phyloP scores from a whole-genome alignment of 2,329 filamentous ascomycete genomes.

The Scytalidium sp. region DNA sequence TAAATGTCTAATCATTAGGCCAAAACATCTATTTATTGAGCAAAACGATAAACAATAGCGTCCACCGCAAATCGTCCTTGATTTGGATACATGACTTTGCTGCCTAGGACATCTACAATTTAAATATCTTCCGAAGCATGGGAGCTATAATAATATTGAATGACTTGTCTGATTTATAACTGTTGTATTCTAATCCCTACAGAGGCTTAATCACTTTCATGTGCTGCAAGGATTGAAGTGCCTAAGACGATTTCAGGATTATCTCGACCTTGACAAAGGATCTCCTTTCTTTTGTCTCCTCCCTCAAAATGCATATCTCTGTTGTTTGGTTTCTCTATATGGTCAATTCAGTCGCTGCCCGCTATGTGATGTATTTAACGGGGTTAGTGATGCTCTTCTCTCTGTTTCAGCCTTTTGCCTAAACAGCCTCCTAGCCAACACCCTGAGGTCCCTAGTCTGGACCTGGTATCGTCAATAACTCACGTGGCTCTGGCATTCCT shows the following conservation, averaged over 20 bases:
- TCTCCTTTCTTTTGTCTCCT: not conserved
- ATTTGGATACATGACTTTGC: no score
- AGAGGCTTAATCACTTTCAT: no score
- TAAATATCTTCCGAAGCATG: no score
- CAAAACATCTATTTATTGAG: not conserved
- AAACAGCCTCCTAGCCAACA: constrained; percentile 25
- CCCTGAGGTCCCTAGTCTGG: constrained; percentile 17
- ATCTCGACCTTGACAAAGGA: not conserved
- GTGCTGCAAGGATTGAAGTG: no score
- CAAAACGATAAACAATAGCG: no score
- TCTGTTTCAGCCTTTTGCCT: not conserved
- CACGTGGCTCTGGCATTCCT: constrained; percentile 60
- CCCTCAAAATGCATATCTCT: not conserved
- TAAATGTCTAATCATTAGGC: not conserved
- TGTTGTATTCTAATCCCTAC: no score
- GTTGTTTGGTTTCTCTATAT: constrained; percentile 1
- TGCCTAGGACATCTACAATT: no score
- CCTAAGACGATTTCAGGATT: no score
- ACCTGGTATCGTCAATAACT: constrained; percentile 42
- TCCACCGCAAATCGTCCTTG: no score
- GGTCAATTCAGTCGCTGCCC: constrained; percentile 10
- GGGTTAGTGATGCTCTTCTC: constrained; percentile 12
- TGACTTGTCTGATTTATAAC: no score
- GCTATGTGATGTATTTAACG: constrained; percentile 25
- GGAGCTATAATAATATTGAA: no score